Evolutionary conservation across 257 asterid genomes (phyloP).

Genomic region (Linaria vulgaris): DNA sequence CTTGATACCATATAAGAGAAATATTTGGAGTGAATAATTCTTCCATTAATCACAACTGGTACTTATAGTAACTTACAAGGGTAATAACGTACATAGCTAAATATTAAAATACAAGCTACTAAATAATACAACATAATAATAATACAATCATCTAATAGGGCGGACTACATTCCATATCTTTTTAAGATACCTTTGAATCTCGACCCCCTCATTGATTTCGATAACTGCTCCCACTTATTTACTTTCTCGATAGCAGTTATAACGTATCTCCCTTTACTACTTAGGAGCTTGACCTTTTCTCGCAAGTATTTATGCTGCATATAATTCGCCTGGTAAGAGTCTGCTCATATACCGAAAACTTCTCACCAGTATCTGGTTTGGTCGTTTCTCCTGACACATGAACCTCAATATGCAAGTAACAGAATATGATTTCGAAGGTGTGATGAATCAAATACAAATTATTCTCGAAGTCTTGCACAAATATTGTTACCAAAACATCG

Average conservation of each 20-base stretch:
- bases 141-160: too few species aligned
- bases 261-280: not conserved
- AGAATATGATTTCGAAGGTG: not conserved
- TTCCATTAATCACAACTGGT: too few species aligned
- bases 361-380: not conserved
- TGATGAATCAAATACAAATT: conserved; percentile 9
- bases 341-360: not conserved
- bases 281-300: not conserved
- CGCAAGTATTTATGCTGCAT: not conserved
- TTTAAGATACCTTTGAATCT: not conserved
- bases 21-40: too few species aligned
- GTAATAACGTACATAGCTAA: too few species aligned
- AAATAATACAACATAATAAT: too few species aligned
- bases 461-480: conserved; percentile 7
- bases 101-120: too few species aligned
- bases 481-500: not conserved
- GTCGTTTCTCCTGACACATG: not conserved
- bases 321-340: not conserved
- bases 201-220: too few species aligned
- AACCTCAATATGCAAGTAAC: not conserved
- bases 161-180: too few species aligned
- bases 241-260: not conserved
- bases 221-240: too few species aligned
- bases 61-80: too few species aligned
- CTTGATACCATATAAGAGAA: too few species aligned